These are phyloP conservation scores for Phaffomyces antillensis DNA, from an alignment of 805 yeast genomes.

Conservation along the genomic window DNA sequence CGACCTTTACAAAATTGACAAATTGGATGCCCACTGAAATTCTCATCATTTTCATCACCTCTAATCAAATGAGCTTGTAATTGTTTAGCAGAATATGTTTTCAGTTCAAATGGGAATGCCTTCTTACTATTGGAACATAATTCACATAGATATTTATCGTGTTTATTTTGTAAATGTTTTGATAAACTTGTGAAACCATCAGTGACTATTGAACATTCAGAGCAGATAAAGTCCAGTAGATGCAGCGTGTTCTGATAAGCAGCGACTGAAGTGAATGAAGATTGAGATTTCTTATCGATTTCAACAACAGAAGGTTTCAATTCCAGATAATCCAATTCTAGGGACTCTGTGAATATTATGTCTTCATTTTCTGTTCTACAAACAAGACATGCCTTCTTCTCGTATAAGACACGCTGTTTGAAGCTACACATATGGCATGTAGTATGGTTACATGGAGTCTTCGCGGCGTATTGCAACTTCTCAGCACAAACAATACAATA, in stretches of 20 bases:
- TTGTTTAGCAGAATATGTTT: slow-evolving; percentile 51
- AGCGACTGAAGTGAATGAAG: slow-evolving; percentile 43
- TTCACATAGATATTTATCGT: slow-evolving; percentile 59
- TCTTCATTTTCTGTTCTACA: slow-evolving; percentile 68
- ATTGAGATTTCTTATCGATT: not conserved
- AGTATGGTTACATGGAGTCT: slow-evolving; percentile 78
- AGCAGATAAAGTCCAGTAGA: slow-evolving; percentile 50
- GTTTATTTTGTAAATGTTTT: slow-evolving; percentile 59
- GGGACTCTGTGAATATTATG: slow-evolving; percentile 50
- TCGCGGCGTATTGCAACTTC: slow-evolving; percentile 50
- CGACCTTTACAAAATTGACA: slow-evolving; percentile 74
- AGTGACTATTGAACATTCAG: slow-evolving; percentile 20
- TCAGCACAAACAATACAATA: slow-evolving; percentile 84
- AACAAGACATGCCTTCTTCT: slow-evolving; percentile 67
- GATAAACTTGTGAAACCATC: slow-evolving; percentile 48
- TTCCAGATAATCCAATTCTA: slow-evolving; percentile 31
- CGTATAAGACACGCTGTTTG: slow-evolving; percentile 74
- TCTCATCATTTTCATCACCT: slow-evolving; percentile 57
- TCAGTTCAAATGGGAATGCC: slow-evolving; percentile 68
- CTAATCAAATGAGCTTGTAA: slow-evolving; percentile 60
- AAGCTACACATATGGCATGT: slow-evolving; percentile 80
- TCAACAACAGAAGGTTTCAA: slow-evolving; percentile 14
- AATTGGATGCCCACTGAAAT: slow-evolving; percentile 83
- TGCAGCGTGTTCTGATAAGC: slow-evolving; percentile 42
- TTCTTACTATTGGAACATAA: slow-evolving; percentile 74